A percentile compares a stretch with the other conserved stretches of the same genome.
Evolutionary conservation across 208 protist species (phyloP).

Genomic region (Crithidia bombi): DNA sequence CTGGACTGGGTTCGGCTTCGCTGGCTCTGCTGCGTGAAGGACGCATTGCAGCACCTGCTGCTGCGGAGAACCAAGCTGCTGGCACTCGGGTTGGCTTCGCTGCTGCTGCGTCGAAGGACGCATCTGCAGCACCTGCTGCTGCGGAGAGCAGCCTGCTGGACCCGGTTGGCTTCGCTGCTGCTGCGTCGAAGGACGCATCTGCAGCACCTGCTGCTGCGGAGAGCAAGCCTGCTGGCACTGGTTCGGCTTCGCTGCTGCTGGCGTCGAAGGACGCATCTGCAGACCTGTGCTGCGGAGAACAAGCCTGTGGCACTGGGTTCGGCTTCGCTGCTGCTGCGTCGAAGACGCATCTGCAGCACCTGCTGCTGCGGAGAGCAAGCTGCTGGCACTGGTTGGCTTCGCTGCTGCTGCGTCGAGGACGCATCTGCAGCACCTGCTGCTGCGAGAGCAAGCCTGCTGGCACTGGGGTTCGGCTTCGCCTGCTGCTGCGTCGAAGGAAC

Average conservation of each 20-base stretch:
- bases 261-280: conserved; percentile 12
- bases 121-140: too few relatives aligned
- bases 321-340: conserved; percentile 5
- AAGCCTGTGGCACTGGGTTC: background rate
- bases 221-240: background rate
- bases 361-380: background rate
- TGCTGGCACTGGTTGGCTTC: too few relatives aligned
- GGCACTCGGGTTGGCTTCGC: conserved; percentile 1
- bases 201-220: background rate
- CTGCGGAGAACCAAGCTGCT: background rate
- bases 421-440: background rate
- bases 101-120: conserved; percentile 1
- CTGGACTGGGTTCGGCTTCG: background rate
- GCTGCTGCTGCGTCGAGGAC: background rate
- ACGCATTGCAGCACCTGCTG: too few relatives aligned
- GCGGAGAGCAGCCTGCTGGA: background rate
- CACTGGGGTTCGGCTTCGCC: background rate
- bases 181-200: background rate
- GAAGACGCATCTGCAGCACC: background rate
- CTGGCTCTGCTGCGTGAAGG: background rate
- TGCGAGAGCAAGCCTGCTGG: conserved; percentile 7
- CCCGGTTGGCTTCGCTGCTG: conserved; percentile 8
- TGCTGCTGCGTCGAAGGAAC: conserved; percentile 2
- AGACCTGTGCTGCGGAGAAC: conserved; percentile 1
- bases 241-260: conserved; percentile 4